These are phyloP conservation scores for Opeltia flavorubescens DNA, from an alignment of 495 filamentous ascomycete genomes.

Conservation along the genomic window DNA sequence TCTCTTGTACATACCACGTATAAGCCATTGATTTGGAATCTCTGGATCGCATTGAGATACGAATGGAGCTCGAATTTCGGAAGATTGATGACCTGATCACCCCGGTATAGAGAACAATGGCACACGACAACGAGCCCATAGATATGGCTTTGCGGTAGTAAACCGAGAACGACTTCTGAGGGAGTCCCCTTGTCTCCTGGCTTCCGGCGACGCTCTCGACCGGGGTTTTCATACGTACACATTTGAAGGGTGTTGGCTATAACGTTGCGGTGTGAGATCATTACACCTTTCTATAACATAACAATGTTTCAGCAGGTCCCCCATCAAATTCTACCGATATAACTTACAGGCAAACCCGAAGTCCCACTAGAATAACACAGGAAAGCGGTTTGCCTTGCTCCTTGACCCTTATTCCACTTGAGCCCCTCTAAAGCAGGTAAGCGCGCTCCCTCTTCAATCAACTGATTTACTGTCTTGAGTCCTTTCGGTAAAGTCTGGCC, in stretches of 20 bases:
- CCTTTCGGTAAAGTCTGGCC: constrained; percentile 30
- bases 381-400: constrained; percentile 62
- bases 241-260: constrained; percentile 71
- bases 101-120: constrained; percentile 54
- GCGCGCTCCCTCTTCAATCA: constrained; percentile 50
- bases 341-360: constrained; percentile 63
- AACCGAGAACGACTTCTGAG: constrained; percentile 52
- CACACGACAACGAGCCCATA: constrained; percentile 69
- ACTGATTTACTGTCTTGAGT: constrained; percentile 57
- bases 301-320: not conserved
- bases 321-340: not conserved
- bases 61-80: constrained; percentile 68
- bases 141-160: constrained; percentile 78
- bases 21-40: constrained; percentile 55
- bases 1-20: constrained; percentile 39
- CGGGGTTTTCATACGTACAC: constrained; percentile 36
- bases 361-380: constrained; percentile 86
- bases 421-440: constrained; percentile 49
- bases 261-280: constrained; percentile 81
- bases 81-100: constrained; percentile 65
- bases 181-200: constrained; percentile 21
- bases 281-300: constrained; percentile 66
- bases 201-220: constrained; percentile 25
- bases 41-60: constrained; percentile 53
- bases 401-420: constrained; percentile 60